Evolutionary conservation across 2,329 filamentous ascomycete genomes (phyloP).

Genomic region (Neofusicoccum sp.): DNA sequence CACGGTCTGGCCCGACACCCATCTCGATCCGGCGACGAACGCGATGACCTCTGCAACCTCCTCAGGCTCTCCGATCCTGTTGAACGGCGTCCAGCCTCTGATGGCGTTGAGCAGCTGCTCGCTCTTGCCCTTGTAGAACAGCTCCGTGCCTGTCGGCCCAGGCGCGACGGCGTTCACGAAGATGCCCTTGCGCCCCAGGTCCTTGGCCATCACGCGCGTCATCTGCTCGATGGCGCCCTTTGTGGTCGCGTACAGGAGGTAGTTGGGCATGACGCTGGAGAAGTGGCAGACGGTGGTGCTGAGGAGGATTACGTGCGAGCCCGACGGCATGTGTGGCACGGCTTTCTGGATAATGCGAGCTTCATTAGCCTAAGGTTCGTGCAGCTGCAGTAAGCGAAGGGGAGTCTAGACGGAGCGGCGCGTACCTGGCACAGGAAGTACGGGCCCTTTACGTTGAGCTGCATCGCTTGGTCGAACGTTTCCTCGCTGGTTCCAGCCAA

Average conservation of each 20-base stretch:
- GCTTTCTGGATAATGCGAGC: conserved; percentile 38
- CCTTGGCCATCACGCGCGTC: conserved; percentile 55
- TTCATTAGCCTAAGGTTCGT: conserved; percentile 5
- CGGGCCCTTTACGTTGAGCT: conserved; percentile 56
- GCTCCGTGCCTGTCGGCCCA: conserved; percentile 55
- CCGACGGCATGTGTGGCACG: conserved; percentile 49
- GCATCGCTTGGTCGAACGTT: conserved; percentile 51
- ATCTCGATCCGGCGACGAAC: conserved; percentile 24
- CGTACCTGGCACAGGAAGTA: conserved; percentile 14
- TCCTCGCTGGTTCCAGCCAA: conserved; percentile 51
- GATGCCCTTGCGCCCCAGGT: conserved; percentile 53
- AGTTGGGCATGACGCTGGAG: conserved; percentile 48
- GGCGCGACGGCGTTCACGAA: conserved; percentile 53
- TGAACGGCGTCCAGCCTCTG: neutral
- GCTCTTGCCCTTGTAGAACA: conserved; percentile 36
- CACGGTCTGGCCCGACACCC: conserved; percentile 28
- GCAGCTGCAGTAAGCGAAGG: neutral
- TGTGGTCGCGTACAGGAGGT: conserved; percentile 43
- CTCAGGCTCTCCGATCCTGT: conserved; percentile 25
- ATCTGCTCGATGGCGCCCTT: conserved; percentile 63
- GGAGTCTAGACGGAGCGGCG: neutral
- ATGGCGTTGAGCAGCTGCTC: conserved; percentile 43
- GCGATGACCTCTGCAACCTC: conserved; percentile 29
- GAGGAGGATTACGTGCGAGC: conserved; percentile 27
- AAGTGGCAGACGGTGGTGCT: conserved; percentile 42